Conservation (phyloP, 73 alveolate species). For the Urostyla sp. region DNA sequence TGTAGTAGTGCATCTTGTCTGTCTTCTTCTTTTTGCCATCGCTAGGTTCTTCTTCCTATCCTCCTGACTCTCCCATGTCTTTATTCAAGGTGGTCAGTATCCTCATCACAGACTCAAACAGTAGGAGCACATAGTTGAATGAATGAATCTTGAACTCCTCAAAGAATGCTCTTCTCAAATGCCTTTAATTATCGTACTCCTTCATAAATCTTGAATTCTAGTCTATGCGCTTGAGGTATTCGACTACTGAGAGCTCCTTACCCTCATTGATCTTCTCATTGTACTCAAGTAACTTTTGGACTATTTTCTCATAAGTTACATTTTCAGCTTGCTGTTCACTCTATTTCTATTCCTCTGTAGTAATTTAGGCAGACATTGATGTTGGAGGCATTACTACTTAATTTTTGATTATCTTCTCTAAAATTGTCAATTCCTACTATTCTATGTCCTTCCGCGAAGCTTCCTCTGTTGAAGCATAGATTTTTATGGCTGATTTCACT, state of each 20-base stretch:
- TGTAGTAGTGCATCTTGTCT: constrained; percentile 39
- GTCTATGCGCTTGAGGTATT: constrained; percentile 62
- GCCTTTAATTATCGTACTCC: constrained; percentile 66
- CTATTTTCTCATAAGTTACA: constrained; percentile 59
- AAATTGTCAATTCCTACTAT: constrained; percentile 44
- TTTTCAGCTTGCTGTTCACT: constrained; percentile 8
- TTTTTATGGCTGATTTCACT: constrained; percentile 63
- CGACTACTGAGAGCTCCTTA: constrained; percentile 65
- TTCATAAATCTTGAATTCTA: constrained; percentile 51
- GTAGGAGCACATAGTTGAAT: constrained; percentile 69
- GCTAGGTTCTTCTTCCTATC: constrained; percentile 6
- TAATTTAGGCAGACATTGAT: background rate
- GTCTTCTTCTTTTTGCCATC: constrained; percentile 26
- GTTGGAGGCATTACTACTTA: background rate
- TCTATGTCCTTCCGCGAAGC: constrained; percentile 46
- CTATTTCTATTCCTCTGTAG: constrained; percentile 31
- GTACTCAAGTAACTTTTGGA: constrained; percentile 63
- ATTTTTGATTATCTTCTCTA: constrained; percentile 60
- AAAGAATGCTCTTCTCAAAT: constrained; percentile 51
- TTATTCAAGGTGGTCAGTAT: constrained; percentile 60
- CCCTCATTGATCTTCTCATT: constrained; percentile 74
- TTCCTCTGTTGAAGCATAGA: constrained; percentile 65
- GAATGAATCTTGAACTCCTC: constrained; percentile 71
- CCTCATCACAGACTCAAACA: constrained; percentile 67
- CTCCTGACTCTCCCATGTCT: constrained; percentile 56